Evolutionary conservation across 2,329 filamentous ascomycete genomes (phyloP), one percentile per base, ranked within the genome.

Genomic region (Botrytis byssoidea): DNA sequence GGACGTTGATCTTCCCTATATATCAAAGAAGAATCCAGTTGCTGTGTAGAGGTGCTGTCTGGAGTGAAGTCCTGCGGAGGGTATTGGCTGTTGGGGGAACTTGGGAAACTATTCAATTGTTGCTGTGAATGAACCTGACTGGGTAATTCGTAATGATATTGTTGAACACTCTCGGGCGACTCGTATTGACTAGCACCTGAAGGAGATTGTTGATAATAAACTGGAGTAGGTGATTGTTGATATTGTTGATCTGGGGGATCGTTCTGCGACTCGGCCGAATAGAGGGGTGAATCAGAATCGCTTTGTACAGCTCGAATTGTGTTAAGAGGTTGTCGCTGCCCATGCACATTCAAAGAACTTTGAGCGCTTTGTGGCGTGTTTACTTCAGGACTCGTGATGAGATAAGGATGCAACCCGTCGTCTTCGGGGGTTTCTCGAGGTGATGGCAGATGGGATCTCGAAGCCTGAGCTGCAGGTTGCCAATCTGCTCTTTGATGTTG

Each of bases 21-120:
- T 29, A 80, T 77, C 22, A 85, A 80, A 51, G 86, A 86, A 48
- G 88, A 90, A 74, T 91, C 89, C 84, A 88, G 85, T 79, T 89
- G 91, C 77, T 89, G 80, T 81, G 90, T 88, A 10, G 89, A 91
- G 55, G 89, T 81, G 8, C 88, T 89, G 80, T 91, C 89, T 32
- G 72, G 48, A 7, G 64, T 73, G 40, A 48, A 61, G 25, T 73
- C 71, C 48, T 69, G 71, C n/a, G 42, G 29, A 16, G 42, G 88
- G 82, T 78, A 89, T 90, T 73, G 83, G 77, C 69, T 82, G 83
- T 75, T 85, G 84, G 64, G 71, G 35, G 71, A 73, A 55, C 71
- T 69, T 37, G 71, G 71, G 20, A 69, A 44, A 42, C 75, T 78
- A 59, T 73, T 74, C 60, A 77, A 77, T 71, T 74, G 73, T 35